Percentiles rank a stretch among this genome's conserved stretches.
Conservation (phyloP, 1,284 basidiomycete genomes). For the Melanopsichium pennsylvanicum region DNA sequence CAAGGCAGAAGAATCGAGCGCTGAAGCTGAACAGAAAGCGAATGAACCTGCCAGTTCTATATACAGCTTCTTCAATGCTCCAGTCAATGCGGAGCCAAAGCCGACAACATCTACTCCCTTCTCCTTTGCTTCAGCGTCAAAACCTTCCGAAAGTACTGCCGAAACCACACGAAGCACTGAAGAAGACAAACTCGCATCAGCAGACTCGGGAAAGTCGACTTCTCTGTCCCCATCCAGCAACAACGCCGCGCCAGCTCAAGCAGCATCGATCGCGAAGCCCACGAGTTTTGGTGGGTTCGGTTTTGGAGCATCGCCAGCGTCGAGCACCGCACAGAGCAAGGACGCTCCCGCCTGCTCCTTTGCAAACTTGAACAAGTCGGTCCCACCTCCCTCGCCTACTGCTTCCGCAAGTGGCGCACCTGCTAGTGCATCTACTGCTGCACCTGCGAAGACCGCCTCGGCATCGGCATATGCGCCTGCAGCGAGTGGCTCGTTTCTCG, state of each 20-base stretch:
- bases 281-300: conserved; percentile 12
- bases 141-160: not conserved
- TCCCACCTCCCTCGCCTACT: not conserved
- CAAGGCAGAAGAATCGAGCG: not conserved
- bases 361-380: conserved; percentile 13
- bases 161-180: not conserved
- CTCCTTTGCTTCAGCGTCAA: conserved; percentile 18
- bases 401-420: not conserved
- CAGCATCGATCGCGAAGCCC: conserved; percentile 4
- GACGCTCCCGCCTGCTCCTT: conserved; percentile 26
- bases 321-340: conserved; percentile 10
- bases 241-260: not conserved
- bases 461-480: conserved; percentile 1
- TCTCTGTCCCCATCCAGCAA: conserved; percentile 20
- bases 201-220: conserved; percentile 2
- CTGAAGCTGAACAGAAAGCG: conserved; percentile 5
- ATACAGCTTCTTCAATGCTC: conserved; percentile 25
- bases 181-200: not conserved
- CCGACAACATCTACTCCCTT: conserved; percentile 10
- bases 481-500: conserved; percentile 19
- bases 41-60: too few species aligned
- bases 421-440: not conserved
- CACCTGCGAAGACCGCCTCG: conserved; percentile 9
- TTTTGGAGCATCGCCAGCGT: conserved; percentile 3
- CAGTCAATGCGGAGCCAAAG: conserved; percentile 10